phyloP scores from a whole-genome alignment of 164 flowering plant species.

The Dillenia turbinata region DNA sequence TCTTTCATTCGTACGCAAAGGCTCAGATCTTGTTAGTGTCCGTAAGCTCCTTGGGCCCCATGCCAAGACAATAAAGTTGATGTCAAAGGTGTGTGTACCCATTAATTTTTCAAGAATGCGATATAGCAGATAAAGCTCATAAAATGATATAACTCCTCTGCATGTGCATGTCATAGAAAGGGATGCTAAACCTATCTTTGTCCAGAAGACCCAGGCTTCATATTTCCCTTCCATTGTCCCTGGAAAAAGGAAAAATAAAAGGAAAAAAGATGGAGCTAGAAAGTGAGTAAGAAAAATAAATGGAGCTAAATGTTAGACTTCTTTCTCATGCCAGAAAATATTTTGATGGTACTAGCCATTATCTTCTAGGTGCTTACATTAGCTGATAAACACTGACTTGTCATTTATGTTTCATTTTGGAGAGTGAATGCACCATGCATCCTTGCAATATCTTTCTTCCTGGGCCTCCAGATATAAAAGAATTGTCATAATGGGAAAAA shows the following conservation, averaged over 20 bases:
- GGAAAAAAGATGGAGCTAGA: neutral
- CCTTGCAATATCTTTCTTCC: too few relatives aligned
- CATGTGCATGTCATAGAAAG: neutral
- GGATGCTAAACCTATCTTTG: neutral
- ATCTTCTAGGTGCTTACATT: too few relatives aligned
- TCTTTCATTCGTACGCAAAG: constrained; percentile 84
- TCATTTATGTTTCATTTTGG: too few relatives aligned
- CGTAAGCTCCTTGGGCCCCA: constrained; percentile 78
- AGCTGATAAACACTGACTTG: too few relatives aligned
- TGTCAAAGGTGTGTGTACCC: constrained; percentile 64
- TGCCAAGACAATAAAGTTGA: constrained; percentile 60
- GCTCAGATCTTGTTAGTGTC: constrained; percentile 82
- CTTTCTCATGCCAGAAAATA: too few relatives aligned
- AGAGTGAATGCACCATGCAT: too few relatives aligned
- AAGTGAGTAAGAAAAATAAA: too few relatives aligned
- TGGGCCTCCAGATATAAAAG: too few relatives aligned
- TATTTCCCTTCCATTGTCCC: neutral
- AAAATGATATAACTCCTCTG: neutral
- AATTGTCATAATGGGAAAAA: too few relatives aligned
- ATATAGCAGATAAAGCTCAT: neutral
- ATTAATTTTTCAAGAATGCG: neutral
- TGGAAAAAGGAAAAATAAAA: neutral
- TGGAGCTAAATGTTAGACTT: too few relatives aligned
- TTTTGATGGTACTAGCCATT: too few relatives aligned
- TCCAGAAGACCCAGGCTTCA: neutral